phyloP scores from a whole-genome alignment of 23 red algal genomes.

The Gracilaria caudata region DNA sequence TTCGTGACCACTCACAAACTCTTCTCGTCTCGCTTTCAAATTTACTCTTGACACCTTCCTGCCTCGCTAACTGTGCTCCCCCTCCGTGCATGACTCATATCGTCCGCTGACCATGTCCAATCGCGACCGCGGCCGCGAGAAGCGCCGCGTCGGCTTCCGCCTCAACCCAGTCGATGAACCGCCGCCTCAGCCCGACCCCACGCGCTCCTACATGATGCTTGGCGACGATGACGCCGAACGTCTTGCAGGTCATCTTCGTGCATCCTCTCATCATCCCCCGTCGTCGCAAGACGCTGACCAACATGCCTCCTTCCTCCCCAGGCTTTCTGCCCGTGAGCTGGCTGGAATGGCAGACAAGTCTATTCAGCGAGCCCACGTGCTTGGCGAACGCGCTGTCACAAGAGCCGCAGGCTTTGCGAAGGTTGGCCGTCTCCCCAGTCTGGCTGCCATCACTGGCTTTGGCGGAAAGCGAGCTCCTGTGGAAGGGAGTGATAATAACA shows the following conservation, averaged over 20 bases:
- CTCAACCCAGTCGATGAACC: constrained; percentile 22
- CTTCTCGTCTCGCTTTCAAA: neutral
- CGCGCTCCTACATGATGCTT: constrained; percentile 45
- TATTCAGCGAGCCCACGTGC: constrained; percentile 22
- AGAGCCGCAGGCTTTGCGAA: constrained; percentile 32
- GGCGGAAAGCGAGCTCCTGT: constrained; percentile 51
- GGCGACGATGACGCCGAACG: constrained; percentile 52
- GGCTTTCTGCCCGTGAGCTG: constrained; percentile 39
- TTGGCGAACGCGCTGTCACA: constrained; percentile 28
- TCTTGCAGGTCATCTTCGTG: constrained; percentile 18
- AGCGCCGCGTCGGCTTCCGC: constrained; percentile 23
- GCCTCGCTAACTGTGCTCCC: neutral
- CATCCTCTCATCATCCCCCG: neutral
- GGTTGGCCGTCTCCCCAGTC: constrained; percentile 23
- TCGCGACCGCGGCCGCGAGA: constrained; percentile 17
- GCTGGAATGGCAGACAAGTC: constrained; percentile 50
- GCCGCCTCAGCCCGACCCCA: constrained; percentile 16
- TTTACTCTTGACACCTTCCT: neutral
- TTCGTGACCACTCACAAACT: neutral
- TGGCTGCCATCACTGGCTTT: constrained; percentile 46
- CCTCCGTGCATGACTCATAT: neutral
- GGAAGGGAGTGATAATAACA: neutral
- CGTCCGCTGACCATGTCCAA: constrained; percentile 3
- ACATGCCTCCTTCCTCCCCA: constrained; percentile 7
- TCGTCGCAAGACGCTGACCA: neutral